Base-by-base conservation (phyloP, 2,329 filamentous ascomycete genomes). In the Aspergillus carbonarius region DNA sequence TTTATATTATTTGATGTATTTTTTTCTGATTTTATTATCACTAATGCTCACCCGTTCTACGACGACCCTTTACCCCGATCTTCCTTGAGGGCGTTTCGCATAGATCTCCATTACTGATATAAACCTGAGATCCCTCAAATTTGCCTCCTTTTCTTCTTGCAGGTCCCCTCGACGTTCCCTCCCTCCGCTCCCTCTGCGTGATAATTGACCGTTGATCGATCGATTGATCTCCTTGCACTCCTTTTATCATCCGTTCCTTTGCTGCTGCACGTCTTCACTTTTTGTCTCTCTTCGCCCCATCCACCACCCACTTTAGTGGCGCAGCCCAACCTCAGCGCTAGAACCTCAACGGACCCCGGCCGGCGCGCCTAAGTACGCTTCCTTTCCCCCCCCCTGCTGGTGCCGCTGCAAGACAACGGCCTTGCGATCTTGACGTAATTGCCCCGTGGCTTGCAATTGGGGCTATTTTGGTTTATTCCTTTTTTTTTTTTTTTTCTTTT, bases 391-490 rank as follows among this genome's bases (percentile, higher is more conserved):
- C 56, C 30, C 58, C 40, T 58, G 57, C 49, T 58, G 58, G 58
- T 59, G 56, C 57, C 53, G 58, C 63, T 64, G 61, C 58, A 63
- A 57, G 61, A 61, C 60, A 63, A 62, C 61, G 54, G 58, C 60
- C 57, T 57, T 57, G 54, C 58, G 60, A 62, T 60, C 60, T 60
- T 65, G 63, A 65, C 63, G 63, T 65, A 65, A 65, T 65, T 60
- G 59, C 58, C 56, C 55, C 61, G 59, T 62, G 58, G 57, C 54
- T 58, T 63, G 53, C 49, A 51, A 57, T 62, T 62, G 54, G 59
- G 55, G 51, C 47, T 46, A 37, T 48, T 68, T 60, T 58, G 59
- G 54, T 53, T 64, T 58, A 62, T 59, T 61, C 61, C 57, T 65
- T 63, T 46, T 60, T 55, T 54, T 54, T 48, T 61, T 48, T 32